Percentiles rank a stretch among this genome's conserved stretches.
These are phyloP conservation scores for Dissophora ornata DNA, from an alignment of 192 early-diverging fungal species.

Conservation along the genomic window DNA sequence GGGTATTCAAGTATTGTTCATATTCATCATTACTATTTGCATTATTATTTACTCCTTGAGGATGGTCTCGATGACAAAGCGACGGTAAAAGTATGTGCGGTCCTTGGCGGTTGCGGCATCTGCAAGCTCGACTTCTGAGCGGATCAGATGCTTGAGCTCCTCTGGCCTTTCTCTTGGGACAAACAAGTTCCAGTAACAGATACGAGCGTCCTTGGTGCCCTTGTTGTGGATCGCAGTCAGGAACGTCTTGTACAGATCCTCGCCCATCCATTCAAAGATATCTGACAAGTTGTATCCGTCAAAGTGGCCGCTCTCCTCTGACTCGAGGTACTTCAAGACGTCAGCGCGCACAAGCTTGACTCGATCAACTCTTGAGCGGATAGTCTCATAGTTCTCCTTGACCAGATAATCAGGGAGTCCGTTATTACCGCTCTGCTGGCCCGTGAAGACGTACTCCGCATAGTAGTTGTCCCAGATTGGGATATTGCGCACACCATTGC, in stretches of 20 bases:
- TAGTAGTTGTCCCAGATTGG: constrained; percentile 53
- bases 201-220: constrained; percentile 42
- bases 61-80: constrained; percentile 50
- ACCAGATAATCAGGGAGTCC: constrained; percentile 36
- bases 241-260: constrained; percentile 52
- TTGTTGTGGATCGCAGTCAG: constrained; percentile 45
- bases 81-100: constrained; percentile 53
- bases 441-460: constrained; percentile 53
- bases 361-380: constrained; percentile 45
- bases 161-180: constrained; percentile 51
- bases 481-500: constrained; percentile 49
- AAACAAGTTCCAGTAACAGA: constrained; percentile 55
- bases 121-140: constrained; percentile 38
- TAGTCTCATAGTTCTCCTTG: constrained; percentile 46
- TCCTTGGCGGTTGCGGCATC: constrained; percentile 49
- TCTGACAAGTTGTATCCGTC: constrained; percentile 54
- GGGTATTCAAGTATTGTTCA: too few relatives aligned
- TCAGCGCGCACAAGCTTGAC: constrained; percentile 39
- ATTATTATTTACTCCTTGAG: constrained; percentile 20
- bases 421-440: constrained; percentile 40
- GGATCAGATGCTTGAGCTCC: constrained; percentile 39
- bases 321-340: constrained; percentile 48
- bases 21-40: too few relatives aligned
- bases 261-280: constrained; percentile 54
- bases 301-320: constrained; percentile 48